A percentile compares a stretch with the other conserved stretches of the same genome.
Evolutionary conservation across 2,329 filamentous ascomycete species (phyloP).

Genomic region (Ascochyta pisi): DNA sequence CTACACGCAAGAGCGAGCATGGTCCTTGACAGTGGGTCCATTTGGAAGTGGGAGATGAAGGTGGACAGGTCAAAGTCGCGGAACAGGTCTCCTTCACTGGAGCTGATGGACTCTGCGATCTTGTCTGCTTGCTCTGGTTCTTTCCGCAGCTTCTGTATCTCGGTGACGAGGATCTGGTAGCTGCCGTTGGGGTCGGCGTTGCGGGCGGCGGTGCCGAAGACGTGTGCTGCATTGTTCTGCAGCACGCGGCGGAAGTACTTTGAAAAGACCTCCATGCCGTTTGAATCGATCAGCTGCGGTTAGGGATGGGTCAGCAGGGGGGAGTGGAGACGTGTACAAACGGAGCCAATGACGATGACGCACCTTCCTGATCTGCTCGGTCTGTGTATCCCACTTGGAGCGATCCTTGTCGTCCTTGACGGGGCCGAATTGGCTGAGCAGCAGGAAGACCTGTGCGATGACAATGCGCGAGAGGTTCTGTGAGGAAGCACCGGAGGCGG

Average conservation of each 20-base stretch:
- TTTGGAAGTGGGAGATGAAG: slow-evolving; percentile 95
- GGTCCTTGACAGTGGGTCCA: slow-evolving; percentile 87
- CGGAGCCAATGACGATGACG: slow-evolving; percentile 47
- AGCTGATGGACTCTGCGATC: slow-evolving; percentile 93
- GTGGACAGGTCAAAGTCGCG: slow-evolving; percentile 95
- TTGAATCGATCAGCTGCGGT: slow-evolving; percentile 84
- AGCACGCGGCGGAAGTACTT: slow-evolving; percentile 95
- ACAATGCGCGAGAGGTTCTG: slow-evolving; percentile 82
- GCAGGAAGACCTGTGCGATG: slow-evolving; percentile 91
- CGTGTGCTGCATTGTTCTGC: slow-evolving; percentile 86
- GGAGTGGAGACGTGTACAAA: slow-evolving; percentile 9
- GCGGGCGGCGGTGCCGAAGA: slow-evolving; percentile 82
- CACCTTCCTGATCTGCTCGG: slow-evolving; percentile 91
- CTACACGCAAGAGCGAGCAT: slow-evolving; percentile 88
- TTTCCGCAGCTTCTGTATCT: slow-evolving; percentile 84
- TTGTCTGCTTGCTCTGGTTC: slow-evolving; percentile 84
- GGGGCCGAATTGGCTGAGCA: slow-evolving; percentile 73
- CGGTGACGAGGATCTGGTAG: slow-evolving; percentile 80
- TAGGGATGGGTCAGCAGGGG: slow-evolving; percentile 25
- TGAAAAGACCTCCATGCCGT: slow-evolving; percentile 98
- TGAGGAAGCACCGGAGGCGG: slow-evolving; percentile 49
- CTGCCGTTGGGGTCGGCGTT: slow-evolving; percentile 77
- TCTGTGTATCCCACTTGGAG: slow-evolving; percentile 90
- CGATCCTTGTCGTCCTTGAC: slow-evolving; percentile 93
- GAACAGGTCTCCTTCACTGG: slow-evolving; percentile 89